Conservation (phyloP, 768 basidiomycete genomes). For the Pholiota molesta region DNA sequence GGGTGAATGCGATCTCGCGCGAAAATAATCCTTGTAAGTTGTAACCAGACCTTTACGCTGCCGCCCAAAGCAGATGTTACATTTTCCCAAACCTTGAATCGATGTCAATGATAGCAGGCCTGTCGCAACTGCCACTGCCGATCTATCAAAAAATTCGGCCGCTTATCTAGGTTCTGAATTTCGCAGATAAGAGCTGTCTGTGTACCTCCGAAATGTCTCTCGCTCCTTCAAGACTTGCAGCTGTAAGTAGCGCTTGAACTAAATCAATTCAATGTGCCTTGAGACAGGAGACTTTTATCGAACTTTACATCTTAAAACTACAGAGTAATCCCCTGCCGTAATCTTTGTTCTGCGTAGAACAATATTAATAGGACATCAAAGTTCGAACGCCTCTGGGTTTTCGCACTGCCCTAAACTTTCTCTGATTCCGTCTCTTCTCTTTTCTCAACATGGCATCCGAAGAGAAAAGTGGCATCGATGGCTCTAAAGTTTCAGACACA, state of each 20-base stretch:
- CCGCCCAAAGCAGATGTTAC: too few relatives aligned
- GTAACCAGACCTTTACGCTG: too few relatives aligned
- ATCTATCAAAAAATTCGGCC: neutral
- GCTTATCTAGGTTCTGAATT: neutral
- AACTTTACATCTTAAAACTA: neutral
- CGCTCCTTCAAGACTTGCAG: neutral
- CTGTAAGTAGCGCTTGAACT: neutral
- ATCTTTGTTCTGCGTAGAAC: neutral
- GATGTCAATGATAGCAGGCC: neutral
- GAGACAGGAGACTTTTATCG: neutral
- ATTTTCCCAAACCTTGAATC: neutral
- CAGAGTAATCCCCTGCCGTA: neutral
- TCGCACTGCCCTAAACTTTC: neutral
- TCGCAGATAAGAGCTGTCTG: neutral
- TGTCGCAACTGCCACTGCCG: neutral
- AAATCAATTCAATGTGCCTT: neutral
- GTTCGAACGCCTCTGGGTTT: neutral
- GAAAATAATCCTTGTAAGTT: too few relatives aligned
- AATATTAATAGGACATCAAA: neutral
- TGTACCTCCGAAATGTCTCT: neutral
- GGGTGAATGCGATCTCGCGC: too few relatives aligned
- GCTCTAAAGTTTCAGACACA: slow-evolving; percentile 2
- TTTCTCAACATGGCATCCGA: slow-evolving; percentile 8
- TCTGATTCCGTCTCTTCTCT: neutral
- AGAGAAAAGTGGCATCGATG: slow-evolving; percentile 2